Conservation (phyloP, 2,329 filamentous ascomycete genomes). For the Exophiala sp. region DNA sequence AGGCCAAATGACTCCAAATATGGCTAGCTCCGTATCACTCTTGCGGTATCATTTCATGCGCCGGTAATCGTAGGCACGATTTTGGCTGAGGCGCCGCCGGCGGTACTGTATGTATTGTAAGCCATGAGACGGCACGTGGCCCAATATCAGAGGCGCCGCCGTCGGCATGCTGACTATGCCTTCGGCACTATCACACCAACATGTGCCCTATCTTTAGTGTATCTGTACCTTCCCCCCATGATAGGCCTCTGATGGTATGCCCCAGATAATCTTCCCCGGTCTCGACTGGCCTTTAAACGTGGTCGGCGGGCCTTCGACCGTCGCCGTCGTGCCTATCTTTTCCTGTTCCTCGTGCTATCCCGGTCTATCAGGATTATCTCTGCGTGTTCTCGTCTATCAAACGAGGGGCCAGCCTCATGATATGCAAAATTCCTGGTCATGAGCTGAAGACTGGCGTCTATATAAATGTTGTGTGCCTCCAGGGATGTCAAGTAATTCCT, state of each 20-base stretch:
- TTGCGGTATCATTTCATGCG: conserved; percentile 12
- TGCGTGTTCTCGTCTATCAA: conserved; percentile 13
- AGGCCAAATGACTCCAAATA: neutral
- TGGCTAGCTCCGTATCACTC: conserved; percentile 6
- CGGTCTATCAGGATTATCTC: conserved; percentile 17
- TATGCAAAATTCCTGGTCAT: neutral
- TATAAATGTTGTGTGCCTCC: conserved; percentile 15
- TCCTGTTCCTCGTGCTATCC: conserved; percentile 15
- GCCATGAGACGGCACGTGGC: neutral
- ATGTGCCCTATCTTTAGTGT: neutral
- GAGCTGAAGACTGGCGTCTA: conserved; percentile 10
- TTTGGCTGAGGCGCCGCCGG: conserved; percentile 12
- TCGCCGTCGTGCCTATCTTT: conserved; percentile 18
- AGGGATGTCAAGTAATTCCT: neutral
- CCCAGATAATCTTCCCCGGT: conserved; percentile 9
- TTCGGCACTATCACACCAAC: conserved; percentile 5
- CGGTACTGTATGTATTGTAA: conserved; percentile 12
- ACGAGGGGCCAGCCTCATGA: conserved; percentile 8
- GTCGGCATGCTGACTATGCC: neutral
- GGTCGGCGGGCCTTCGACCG: conserved; percentile 14
- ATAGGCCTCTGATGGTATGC: conserved; percentile 1
- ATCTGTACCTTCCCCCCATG: neutral
- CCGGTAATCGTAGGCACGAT: neutral
- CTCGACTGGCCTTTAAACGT: conserved; percentile 2
- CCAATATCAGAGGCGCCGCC: conserved; percentile 2